These are phyloP conservation scores for Dittrichia graveolens DNA, from an alignment of 129 eudicot species.

Conservation along the genomic window DNA sequence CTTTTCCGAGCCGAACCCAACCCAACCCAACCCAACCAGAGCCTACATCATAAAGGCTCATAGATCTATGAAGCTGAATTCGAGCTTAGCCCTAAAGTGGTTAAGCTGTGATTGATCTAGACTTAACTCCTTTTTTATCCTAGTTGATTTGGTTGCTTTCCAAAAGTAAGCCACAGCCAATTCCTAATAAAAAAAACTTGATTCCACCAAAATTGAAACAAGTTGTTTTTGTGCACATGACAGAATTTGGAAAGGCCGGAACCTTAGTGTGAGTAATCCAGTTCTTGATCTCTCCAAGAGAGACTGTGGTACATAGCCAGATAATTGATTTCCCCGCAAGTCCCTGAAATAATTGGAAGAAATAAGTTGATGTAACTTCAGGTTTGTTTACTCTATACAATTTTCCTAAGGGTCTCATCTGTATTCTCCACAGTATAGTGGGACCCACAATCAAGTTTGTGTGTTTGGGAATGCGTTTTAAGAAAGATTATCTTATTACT, in stretches of 20 bases:
- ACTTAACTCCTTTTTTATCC: too few species aligned
- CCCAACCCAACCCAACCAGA: too few species aligned
- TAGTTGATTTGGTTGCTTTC: too few species aligned
- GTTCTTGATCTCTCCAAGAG: slow-evolving; percentile 38
- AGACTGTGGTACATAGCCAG: slow-evolving; percentile 31
- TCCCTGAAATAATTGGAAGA: slow-evolving; percentile 21
- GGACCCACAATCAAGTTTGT: slow-evolving; percentile 7
- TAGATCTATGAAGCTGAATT: too few species aligned
- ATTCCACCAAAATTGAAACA: neutral
- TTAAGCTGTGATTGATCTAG: too few species aligned
- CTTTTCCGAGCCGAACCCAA: too few species aligned
- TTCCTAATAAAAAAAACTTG: neutral
- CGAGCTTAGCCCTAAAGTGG: too few species aligned
- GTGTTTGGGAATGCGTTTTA: too few species aligned
- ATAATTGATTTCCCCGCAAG: slow-evolving; percentile 33
- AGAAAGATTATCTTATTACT: neutral
- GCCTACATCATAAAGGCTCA: too few species aligned
- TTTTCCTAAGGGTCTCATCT: neutral
- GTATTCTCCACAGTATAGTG: too few species aligned
- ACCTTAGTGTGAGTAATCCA: slow-evolving; percentile 36
- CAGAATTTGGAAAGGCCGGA: neutral
- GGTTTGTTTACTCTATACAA: neutral
- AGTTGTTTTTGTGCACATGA: neutral
- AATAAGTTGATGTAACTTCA: neutral
- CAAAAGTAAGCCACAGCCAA: too few species aligned